Evolutionary conservation across 1,284 basidiomycete species (phyloP).

Genomic region (Malassezia brasiliensis): DNA sequence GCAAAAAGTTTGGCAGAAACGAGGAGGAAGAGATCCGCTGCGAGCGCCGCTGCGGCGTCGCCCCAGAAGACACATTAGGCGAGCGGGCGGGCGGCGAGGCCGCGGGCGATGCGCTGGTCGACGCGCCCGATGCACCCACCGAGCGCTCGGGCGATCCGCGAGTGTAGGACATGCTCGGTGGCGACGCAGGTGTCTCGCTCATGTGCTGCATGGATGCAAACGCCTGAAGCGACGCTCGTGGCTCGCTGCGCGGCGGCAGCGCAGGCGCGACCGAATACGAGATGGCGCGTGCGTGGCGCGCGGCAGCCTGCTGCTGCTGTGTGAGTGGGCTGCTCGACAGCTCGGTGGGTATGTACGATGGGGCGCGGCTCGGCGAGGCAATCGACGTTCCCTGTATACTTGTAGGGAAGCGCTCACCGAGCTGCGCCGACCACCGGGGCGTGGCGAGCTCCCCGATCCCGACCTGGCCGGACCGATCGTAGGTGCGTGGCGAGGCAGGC

Average conservation of each 20-base stretch:
- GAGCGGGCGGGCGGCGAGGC: neutral
- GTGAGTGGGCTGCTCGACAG: neutral
- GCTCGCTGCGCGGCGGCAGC: slow-evolving; percentile 1
- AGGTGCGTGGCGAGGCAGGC: slow-evolving; percentile 1
- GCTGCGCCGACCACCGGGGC: slow-evolving; percentile 63
- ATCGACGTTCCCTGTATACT: no score
- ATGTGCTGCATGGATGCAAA: no score
- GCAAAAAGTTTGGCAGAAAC: slow-evolving; percentile 42
- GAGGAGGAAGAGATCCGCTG: slow-evolving; percentile 53
- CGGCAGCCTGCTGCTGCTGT: slow-evolving; percentile 11
- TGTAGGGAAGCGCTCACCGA: no score
- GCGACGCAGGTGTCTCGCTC: no score
- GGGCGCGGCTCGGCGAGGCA: neutral
- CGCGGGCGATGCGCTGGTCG: no score
- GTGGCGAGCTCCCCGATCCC: slow-evolving; percentile 94
- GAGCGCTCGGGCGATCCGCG: neutral
- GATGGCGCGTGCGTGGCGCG: slow-evolving; percentile 35
- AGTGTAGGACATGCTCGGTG: no score
- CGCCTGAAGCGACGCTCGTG: slow-evolving; percentile 14
- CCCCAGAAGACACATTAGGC: no score
- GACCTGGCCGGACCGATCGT: slow-evolving; percentile 75
- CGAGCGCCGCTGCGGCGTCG: slow-evolving; percentile 15
- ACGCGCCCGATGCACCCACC: neutral
- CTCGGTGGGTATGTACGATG: neutral
- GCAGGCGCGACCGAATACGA: slow-evolving; percentile 27